Conservation (phyloP, 2,329 filamentous ascomycete species). For the Penicillium sp. region DNA sequence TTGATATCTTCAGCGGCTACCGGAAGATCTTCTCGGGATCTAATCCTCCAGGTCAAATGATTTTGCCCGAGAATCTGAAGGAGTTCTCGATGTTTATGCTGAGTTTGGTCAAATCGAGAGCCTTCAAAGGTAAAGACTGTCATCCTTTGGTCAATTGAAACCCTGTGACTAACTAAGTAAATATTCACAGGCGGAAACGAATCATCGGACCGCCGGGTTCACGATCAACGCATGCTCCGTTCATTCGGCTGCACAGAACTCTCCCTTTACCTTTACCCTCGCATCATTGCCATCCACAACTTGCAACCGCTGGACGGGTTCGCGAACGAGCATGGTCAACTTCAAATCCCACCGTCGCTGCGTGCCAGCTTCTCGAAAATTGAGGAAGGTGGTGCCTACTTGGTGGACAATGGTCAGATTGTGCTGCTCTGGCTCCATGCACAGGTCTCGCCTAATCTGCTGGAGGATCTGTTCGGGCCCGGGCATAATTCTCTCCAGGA, state of each 20-base stretch:
- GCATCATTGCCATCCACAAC: slow-evolving; percentile 89
- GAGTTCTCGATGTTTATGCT: slow-evolving; percentile 97
- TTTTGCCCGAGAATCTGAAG: slow-evolving; percentile 93
- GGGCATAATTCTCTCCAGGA: slow-evolving; percentile 68
- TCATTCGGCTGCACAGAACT: slow-evolving; percentile 84
- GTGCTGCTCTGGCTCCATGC: slow-evolving; percentile 90
- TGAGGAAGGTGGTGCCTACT: slow-evolving; percentile 88
- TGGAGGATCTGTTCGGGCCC: slow-evolving; percentile 85
- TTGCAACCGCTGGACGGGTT: slow-evolving; percentile 86
- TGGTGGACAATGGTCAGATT: slow-evolving; percentile 93
- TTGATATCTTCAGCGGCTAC: slow-evolving; percentile 89
- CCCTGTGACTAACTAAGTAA: not conserved
- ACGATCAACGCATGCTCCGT: slow-evolving; percentile 87
- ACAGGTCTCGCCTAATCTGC: slow-evolving; percentile 86
- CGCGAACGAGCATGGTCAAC: slow-evolving; percentile 83
- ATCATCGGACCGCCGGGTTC: slow-evolving; percentile 82
- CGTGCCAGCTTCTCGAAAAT: slow-evolving; percentile 84
- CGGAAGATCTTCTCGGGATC: slow-evolving; percentile 86
- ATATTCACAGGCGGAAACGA: slow-evolving; percentile 68
- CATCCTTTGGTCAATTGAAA: not conserved
- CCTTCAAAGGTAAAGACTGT: slow-evolving; percentile 67
- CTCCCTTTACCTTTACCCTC: slow-evolving; percentile 89
- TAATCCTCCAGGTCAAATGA: slow-evolving; percentile 87
- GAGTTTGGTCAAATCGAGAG: slow-evolving; percentile 81
- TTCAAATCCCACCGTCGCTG: slow-evolving; percentile 77